phyloP scores from a whole-genome alignment of 495 filamentous ascomycete genomes.

The Paragyromitra xinjiangensis region DNA sequence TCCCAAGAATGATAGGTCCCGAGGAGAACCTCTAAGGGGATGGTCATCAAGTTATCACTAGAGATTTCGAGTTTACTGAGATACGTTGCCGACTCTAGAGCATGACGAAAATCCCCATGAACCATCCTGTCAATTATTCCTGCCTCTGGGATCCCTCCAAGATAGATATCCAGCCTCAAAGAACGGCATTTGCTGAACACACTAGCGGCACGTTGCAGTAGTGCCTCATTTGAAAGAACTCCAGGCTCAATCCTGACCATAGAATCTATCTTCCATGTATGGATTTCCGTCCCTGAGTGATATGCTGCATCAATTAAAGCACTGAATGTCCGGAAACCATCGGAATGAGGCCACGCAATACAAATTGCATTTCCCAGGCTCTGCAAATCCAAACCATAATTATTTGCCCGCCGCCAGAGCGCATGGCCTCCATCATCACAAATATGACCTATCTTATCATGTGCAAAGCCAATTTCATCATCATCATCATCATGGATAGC shows the following conservation, averaged over 20 bases:
- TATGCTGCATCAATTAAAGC: neutral
- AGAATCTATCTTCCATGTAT: neutral
- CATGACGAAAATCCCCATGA: neutral
- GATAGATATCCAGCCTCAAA: neutral
- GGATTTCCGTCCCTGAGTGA: neutral
- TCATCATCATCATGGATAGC: neutral
- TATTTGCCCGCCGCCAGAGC: neutral
- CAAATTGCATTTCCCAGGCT: neutral
- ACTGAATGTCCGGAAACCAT: neutral
- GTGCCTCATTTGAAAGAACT: neutral
- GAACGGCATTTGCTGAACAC: neutral
- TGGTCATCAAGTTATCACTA: neutral
- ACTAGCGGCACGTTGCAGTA: neutral
- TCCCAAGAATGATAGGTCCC: neutral
- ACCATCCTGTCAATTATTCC: neutral
- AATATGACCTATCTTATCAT: neutral
- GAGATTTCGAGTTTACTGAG: slow-evolving; percentile 1
- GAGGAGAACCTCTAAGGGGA: slow-evolving; percentile 1
- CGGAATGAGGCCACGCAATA: neutral
- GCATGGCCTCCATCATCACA: neutral
- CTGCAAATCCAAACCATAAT: neutral
- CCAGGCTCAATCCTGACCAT: neutral
- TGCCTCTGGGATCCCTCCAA: neutral
- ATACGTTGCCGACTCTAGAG: neutral
- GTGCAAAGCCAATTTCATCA: neutral